A percentile compares a stretch with the other conserved stretches of the same genome.
Conservation (phyloP, 179 eudicot genomes). For the Spinacia oleracea region DNA sequence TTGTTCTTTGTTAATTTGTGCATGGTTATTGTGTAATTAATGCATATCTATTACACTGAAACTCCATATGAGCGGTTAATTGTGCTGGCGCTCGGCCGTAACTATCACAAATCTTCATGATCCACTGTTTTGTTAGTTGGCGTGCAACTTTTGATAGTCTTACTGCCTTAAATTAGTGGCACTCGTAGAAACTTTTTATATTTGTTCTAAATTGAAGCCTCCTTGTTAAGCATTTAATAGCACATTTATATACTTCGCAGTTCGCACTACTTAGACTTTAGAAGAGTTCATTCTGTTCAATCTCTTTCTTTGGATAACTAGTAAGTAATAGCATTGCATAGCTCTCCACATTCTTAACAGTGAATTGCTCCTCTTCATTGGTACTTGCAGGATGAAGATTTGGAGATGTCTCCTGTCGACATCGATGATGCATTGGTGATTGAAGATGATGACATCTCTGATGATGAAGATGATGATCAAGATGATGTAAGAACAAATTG, state of each 20-base stretch:
- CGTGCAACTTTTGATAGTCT: not conserved
- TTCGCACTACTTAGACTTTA: too few species aligned
- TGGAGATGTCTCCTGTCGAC: conserved; percentile 84
- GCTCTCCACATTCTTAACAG: too few species aligned
- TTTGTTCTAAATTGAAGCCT: not conserved
- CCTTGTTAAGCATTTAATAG: not conserved
- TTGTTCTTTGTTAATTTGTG: conserved; percentile 13
- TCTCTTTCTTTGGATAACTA: not conserved
- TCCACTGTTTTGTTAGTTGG: not conserved
- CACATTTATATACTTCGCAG: too few species aligned
- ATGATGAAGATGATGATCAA: conserved; percentile 92
- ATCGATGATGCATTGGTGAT: conserved; percentile 91
- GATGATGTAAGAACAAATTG: conserved; percentile 67
- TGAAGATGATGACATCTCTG: conserved; percentile 95
- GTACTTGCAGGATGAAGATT: conserved; percentile 78
- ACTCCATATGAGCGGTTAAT: not conserved
- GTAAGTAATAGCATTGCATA: not conserved
- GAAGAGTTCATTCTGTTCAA: not conserved
- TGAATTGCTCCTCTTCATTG: conserved; percentile 1
- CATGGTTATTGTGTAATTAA: not conserved
- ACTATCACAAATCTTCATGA: not conserved
- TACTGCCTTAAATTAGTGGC: not conserved
- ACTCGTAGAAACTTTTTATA: not conserved
- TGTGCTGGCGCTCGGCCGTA: not conserved
- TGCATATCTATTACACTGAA: not conserved